Evolutionary conservation across 2,329 filamentous ascomycete genomes (phyloP).

Genomic region (Hawksworthiomyces lignivorus): DNA sequence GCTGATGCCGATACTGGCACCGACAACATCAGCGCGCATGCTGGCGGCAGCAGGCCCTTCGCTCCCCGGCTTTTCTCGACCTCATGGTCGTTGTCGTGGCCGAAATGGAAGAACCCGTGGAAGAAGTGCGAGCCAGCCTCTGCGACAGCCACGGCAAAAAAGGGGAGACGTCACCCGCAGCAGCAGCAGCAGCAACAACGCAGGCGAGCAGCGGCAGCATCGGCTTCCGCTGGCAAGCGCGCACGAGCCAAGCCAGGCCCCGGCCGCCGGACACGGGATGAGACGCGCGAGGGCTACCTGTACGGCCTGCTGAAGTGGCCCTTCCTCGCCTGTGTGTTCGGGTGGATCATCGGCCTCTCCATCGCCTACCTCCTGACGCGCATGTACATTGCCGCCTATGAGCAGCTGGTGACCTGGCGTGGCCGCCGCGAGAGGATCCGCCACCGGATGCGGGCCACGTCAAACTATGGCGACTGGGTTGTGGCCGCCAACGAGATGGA

Average conservation of each 20-base stretch:
- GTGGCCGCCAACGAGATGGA: slow-evolving; percentile 72
- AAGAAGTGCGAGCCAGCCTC: no score
- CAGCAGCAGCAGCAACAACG: slow-evolving; percentile 24
- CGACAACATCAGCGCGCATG: no score
- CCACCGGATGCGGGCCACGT: slow-evolving; percentile 61
- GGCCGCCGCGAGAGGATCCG: slow-evolving; percentile 68
- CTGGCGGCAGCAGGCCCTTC: background rate
- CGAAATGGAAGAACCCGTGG: background rate
- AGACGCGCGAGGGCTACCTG: slow-evolving; percentile 88
- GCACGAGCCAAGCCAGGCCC: slow-evolving; percentile 17
- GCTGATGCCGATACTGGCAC: no score
- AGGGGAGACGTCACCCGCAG: slow-evolving; percentile 18
- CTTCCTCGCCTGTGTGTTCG: slow-evolving; percentile 68
- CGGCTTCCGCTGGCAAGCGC: slow-evolving; percentile 24
- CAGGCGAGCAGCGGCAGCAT: slow-evolving; percentile 15
- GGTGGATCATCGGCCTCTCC: slow-evolving; percentile 71
- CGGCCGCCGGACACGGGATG: slow-evolving; percentile 65
- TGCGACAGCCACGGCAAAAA: slow-evolving; percentile 4
- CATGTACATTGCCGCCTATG: slow-evolving; percentile 86
- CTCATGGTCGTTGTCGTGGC: background rate
- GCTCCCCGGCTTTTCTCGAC: background rate
- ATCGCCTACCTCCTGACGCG: slow-evolving; percentile 72
- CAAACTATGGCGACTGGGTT: slow-evolving; percentile 78
- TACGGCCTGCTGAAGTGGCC: slow-evolving; percentile 91
- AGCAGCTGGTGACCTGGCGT: slow-evolving; percentile 85